Base-by-base conservation (phyloP, 768 basidiomycete species). In the Lentinula edodes region DNA sequence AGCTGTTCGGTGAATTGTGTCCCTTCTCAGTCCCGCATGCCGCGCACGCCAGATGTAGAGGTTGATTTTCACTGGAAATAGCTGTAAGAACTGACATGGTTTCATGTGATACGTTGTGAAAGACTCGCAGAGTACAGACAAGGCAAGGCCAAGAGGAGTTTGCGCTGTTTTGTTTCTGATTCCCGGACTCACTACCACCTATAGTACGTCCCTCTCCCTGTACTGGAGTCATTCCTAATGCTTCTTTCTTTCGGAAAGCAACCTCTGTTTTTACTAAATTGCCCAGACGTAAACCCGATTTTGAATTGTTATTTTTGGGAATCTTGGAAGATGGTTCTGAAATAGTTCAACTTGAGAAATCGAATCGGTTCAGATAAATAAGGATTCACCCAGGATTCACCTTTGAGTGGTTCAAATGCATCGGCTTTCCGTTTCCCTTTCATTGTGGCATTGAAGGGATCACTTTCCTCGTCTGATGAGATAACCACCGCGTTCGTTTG, bases 61-160 rank as follows among this genome's bases (percentile, higher is more conserved):
- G 69, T 38, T 82, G 68, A 63, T 90, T 89, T 56, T 76, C 65
- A 48, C 86, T 88, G 61, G 51, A 52, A 56, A 41, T 38, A 43
- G 34, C 63, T 61, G 28, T 16, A 52, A 34, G 38, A 2, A 28
- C 28, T 28, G 28, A 28, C 63, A 1, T 12, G 56, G 15, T 8
- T 50, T 48, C 32, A 12, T 7, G 6, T 16, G n/a, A 13, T 34
- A 32, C 2, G 28, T 6, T 7, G 18, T 8, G 6, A 20, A 35
- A 52, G 20, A 66, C 87, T 72, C 67, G 89, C 88, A 90, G 69
- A 6, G 88, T 90, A 62, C 88, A 90, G 20, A 83, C 73, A 12
- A 73, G 65, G 66, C 88, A 90, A 45, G 68, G 68, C 88, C 88
- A 56, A 16, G 55, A 5, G 20, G 10, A 6, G 6, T 5, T 18